These are phyloP conservation scores for Fonsecaea monophora DNA, from an alignment of 2,329 filamentous ascomycete genomes.

Conservation along the genomic window DNA sequence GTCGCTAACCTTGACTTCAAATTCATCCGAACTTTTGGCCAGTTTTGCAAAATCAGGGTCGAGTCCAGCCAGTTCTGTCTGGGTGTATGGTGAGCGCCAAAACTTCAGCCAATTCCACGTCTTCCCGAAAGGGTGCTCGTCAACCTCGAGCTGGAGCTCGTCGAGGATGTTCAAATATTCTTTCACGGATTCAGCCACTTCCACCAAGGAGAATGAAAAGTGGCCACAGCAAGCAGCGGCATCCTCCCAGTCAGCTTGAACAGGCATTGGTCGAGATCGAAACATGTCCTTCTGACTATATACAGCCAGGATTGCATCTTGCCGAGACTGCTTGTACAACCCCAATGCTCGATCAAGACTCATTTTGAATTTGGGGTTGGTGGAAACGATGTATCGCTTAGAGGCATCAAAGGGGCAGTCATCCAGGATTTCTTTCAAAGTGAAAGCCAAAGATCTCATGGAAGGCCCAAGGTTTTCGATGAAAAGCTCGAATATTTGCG, in stretches of 20 bases:
- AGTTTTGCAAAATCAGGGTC: constrained; percentile 29
- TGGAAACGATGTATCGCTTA: constrained; percentile 70
- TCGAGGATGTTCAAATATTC: constrained; percentile 83
- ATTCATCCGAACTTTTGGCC: constrained; percentile 25
- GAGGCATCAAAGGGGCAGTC: constrained; percentile 80
- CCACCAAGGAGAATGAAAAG: constrained; percentile 89
- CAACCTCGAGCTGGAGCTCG: constrained; percentile 74
- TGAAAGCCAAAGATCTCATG: constrained; percentile 94
- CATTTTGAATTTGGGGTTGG: constrained; percentile 79
- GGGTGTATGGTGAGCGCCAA: constrained; percentile 60
- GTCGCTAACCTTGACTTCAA: constrained; percentile 36
- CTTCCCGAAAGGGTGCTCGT: constrained; percentile 66
- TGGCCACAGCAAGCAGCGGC: constrained; percentile 97
- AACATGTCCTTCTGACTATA: constrained; percentile 80
- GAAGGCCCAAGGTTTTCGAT: constrained; percentile 88
- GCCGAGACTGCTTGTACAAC: constrained; percentile 77
- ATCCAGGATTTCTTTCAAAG: constrained; percentile 83
- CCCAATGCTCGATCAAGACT: constrained; percentile 81
- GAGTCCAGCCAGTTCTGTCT: constrained; percentile 41
- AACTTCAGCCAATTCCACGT: constrained; percentile 87
- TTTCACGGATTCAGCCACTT: constrained; percentile 89
- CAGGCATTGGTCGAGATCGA: constrained; percentile 70
- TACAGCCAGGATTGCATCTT: constrained; percentile 75
- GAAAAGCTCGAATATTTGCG: constrained; percentile 90
- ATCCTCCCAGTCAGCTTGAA: constrained; percentile 94